phyloP scores from a whole-genome alignment of 169 alveolate genomes.

The Plasmodium ovale region DNA sequence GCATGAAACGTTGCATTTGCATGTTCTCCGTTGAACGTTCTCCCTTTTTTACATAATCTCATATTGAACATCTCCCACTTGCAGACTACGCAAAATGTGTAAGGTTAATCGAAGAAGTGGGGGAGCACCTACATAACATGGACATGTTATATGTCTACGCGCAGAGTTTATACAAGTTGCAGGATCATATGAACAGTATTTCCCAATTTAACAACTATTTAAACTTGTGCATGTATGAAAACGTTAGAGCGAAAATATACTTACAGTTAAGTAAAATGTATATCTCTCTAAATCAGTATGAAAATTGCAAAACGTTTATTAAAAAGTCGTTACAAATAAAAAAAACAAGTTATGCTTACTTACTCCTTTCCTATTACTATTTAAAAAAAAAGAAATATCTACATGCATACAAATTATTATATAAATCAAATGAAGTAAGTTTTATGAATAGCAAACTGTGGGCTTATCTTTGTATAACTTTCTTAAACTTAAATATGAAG shows the following conservation, averaged over 20 bases:
- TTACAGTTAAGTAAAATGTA: conserved; percentile 33
- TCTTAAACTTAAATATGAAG: conserved; percentile 43
- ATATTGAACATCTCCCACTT: neutral
- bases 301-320: conserved; percentile 15
- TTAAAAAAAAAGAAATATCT: conserved; percentile 40
- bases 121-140: conserved; percentile 24
- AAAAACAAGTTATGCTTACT: conserved; percentile 53
- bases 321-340: conserved; percentile 28
- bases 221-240: conserved; percentile 7
- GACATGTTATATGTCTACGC: conserved; percentile 47
- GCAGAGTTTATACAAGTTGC: conserved; percentile 21
- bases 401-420: conserved; percentile 26
- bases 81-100: conserved; percentile 38
- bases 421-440: conserved; percentile 59
- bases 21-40: neutral
- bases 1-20: neutral
- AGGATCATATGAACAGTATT: conserved; percentile 18
- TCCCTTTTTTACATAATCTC: neutral
- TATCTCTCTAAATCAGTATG: conserved; percentile 12
- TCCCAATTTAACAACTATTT: neutral
- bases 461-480: conserved; percentile 35
- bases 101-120: conserved; percentile 30
- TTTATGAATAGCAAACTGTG: conserved; percentile 37
- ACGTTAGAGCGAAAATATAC: conserved; percentile 25
- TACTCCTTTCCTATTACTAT: conserved; percentile 23